Evolutionary conservation across 441 rosid genomes (phyloP), one percentile per base, ranked within the genome.

Genomic region (Populus trichocarpa): DNA sequence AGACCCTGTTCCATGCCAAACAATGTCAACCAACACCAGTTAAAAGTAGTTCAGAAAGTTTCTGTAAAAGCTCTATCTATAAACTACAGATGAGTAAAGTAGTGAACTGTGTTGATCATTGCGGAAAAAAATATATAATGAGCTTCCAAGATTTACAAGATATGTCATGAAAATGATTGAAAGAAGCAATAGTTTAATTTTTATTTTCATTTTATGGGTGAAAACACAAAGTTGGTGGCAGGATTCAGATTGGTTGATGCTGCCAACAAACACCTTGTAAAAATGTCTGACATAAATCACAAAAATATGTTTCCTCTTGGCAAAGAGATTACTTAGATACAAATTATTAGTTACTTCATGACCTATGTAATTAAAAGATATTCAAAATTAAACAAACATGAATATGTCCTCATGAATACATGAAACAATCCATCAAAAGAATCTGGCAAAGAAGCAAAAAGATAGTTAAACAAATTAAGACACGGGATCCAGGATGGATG

Each of bases 1-100:
- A 10, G 70, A 64, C 75, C 89, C 93, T 90, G 28, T 77, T 72
- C 42, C 80, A 84, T 81, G 70, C 53, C 82, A 79, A 38, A 76
- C 73, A 74, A 83, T 70, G 75, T 67, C 68, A 40, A 80, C 64
- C 50, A 57, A 73, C 65, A 74, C 40, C 28, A 73, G 46, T 23
- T 46, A 36, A 66, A 73, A 75, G 42, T 40, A 76, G 9, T n/a
- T 35, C 57, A 8, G 33, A 13, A 63, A 35, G 2, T 4, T 23
- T 50, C 63, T 72, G 13, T 12, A 63, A 76, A 67, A 69, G 30
- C 9, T 18, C 0, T 50, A 35, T 50, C 23, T 32, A 40, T 25
- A 26, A 67, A 28, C 16, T 8, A 25, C 4, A 57, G n/a, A 33
- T n/a, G 36, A 57, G 6, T 25, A 6, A 66, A 38, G 30, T 70